Evolutionary conservation across 345 rosid genomes (phyloP).

Genomic region (Ricinus communis): DNA sequence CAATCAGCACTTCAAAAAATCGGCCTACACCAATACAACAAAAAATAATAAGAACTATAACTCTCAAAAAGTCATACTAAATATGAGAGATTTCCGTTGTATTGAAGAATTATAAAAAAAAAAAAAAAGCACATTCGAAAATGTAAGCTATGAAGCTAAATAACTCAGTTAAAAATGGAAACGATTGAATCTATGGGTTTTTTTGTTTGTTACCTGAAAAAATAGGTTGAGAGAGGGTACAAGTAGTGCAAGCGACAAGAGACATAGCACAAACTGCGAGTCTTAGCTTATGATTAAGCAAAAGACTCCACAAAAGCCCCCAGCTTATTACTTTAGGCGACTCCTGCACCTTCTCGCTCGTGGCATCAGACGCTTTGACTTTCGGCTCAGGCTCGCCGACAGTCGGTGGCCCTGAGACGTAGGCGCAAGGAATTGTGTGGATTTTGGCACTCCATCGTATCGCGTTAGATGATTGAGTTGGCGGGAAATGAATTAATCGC

Average conservation of each 20-base stretch:
- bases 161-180: no score
- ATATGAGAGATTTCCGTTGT: no score
- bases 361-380: conserved; percentile 30
- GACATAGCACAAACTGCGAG: conserved; percentile 47
- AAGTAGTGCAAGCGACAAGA: conserved; percentile 66
- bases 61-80: no score
- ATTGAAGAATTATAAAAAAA: no score
- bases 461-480: conserved; percentile 25
- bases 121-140: no score
- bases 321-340: conserved; percentile 51
- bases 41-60: neutral
- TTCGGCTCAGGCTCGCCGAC: conserved; percentile 53
- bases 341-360: conserved; percentile 29
- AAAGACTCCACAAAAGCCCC: conserved; percentile 64
- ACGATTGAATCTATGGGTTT: no score
- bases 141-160: no score
- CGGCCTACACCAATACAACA: conserved; percentile 43
- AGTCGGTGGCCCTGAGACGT: conserved; percentile 74
- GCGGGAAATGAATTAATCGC: conserved; percentile 37
- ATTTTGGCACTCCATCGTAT: conserved; percentile 19
- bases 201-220: conserved; percentile 57
- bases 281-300: conserved; percentile 60
- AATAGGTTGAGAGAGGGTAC: conserved; percentile 88
- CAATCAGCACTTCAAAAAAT: conserved; percentile 83
- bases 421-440: conserved; percentile 45